These are phyloP conservation scores for Trichoderma asperellum DNA, from an alignment of 2,329 filamentous ascomycete species.

Conservation along the genomic window DNA sequence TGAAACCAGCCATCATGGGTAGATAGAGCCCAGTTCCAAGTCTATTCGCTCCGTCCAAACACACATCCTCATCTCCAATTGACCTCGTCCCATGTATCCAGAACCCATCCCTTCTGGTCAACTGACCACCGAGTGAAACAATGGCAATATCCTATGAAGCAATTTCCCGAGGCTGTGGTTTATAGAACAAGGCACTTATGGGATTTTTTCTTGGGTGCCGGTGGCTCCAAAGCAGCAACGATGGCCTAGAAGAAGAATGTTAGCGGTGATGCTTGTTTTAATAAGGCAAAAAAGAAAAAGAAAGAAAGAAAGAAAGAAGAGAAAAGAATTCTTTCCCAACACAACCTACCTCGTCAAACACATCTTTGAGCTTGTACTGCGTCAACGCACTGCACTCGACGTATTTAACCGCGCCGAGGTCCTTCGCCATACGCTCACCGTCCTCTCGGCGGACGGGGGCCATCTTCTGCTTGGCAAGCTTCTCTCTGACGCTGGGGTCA, in stretches of 20 bases:
- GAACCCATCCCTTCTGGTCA: constrained; percentile 27
- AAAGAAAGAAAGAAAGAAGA: too few relatives aligned
- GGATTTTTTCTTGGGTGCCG: constrained; percentile 75
- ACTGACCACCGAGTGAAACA: constrained; percentile 26
- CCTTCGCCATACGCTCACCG: constrained; percentile 94
- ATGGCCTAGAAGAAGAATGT: constrained; percentile 70
- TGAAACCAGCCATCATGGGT: constrained; percentile 20
- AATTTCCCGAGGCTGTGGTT: constrained; percentile 29
- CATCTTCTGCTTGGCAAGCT: constrained; percentile 96
- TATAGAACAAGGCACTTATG: constrained; percentile 73
- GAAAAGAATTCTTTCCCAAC: too few relatives aligned
- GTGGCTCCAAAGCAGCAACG: constrained; percentile 90
- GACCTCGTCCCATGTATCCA: constrained; percentile 27
- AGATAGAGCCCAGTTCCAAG: constrained; percentile 13
- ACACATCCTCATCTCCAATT: constrained; percentile 18
- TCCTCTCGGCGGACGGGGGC: constrained; percentile 87
- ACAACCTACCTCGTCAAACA: constrained; percentile 88
- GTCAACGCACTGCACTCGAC: constrained; percentile 98
- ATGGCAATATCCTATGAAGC: constrained; percentile 26
- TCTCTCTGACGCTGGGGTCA: constrained; percentile 83
- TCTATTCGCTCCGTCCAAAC: constrained; percentile 24
- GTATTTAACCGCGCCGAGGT: constrained; percentile 97
- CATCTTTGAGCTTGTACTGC: constrained; percentile 98
- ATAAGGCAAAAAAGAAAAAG: too few relatives aligned
- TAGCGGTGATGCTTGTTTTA: background rate